Base-by-base conservation (phyloP, 2,329 filamentous ascomycete genomes). In the Colletotrichum sp. region DNA sequence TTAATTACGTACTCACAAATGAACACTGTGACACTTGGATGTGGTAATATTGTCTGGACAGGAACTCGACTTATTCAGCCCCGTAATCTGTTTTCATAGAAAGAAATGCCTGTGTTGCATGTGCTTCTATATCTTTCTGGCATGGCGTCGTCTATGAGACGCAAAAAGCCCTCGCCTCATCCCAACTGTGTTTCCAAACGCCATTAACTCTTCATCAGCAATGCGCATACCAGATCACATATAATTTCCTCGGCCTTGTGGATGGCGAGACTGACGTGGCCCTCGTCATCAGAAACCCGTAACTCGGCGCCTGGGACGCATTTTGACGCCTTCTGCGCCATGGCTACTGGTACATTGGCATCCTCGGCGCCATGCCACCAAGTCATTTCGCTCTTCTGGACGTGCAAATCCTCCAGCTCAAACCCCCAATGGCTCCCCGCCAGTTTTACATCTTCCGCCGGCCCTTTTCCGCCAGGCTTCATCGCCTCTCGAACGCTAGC, bases 291-390 rank as follows among this genome's bases (percentile, higher is more conserved):
- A 22, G 28, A 15, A 6, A 64, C 7, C 18, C 30, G 36, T 10
- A 43, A 15, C 10, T 73, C 43, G 13, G 22, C 39, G 13, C 25
- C 56, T 2, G 39, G 56, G 6, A 36, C 48, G 13, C 10, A 10
- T 25, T 56, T n/a, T 13, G 32, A 28, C 10, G 69, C 69, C 60
- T 65, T 34, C 32, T 61, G 18, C 9, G 25, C 70, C 79, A 82
- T 81, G 25, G 70, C 72, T 12, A 84, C 79, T 2, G 83, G 84
- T 2, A 81, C 80, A 52, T 85, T 83, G 13, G 28, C 68, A 34
- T 85, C 84, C 22, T 80, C 76, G 2, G 72, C 76, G 2, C 84
- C 84, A 65, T 86, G 82, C 81, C 83, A 85, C 8, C 83, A 80
- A 27, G 77, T 71, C 39, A 85, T 70, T 22, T 43, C 25, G 9